Base-by-base conservation (phyloP, 75 land plant genomes). In the Ceratopteris richardii region DNA sequence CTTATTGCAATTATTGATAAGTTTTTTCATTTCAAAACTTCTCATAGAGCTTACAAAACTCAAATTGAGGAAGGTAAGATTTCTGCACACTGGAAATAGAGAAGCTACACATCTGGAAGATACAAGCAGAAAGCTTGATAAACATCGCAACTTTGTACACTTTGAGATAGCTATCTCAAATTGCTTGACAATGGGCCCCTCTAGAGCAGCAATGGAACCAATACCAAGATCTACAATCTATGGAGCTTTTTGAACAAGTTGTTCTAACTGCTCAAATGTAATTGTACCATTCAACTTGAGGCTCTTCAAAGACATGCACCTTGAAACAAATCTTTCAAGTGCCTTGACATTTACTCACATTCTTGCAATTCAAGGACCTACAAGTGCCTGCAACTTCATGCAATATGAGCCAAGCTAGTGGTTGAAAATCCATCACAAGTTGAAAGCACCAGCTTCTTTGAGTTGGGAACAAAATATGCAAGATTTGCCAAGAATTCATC, bases 341-440 rank as follows among this genome's bases (percentile, higher is more conserved):
- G 80, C 71, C 0, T 56, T 63, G 29, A 73, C 40, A 57, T 80
- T 78, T 41, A 88, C 71, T 86, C 84, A 60, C 67, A 77, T 44
- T 89, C 95, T 41, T 80, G 83, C 40, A 89, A 68, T 43, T 86
- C 90, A 16, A 89, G 75, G 60, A 77, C 87, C 30, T 58, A 71
- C n/a, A 20, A n/a, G 1, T 48, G 86, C 96, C 87, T 83, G 91
- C 96, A 90, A 58, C 74, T 69, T 10, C 82, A 69, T 7, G 96
- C 83, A 61, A 90, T 79, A 48, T 79, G 66, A 16, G 96, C 82
- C 0, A 90, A 74, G 1, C 96, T 91, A 29, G 76, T 73, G 1
- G 91, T 83, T 43, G 68, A 76, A 65, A 90, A 86, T 0, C 96
- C 96, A 36, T 90, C 91, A 41, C 96, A 90, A 26, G 67, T 78